phyloP scores from a whole-genome alignment of 148 eudicot species.

The Chenopodium suecicum region DNA sequence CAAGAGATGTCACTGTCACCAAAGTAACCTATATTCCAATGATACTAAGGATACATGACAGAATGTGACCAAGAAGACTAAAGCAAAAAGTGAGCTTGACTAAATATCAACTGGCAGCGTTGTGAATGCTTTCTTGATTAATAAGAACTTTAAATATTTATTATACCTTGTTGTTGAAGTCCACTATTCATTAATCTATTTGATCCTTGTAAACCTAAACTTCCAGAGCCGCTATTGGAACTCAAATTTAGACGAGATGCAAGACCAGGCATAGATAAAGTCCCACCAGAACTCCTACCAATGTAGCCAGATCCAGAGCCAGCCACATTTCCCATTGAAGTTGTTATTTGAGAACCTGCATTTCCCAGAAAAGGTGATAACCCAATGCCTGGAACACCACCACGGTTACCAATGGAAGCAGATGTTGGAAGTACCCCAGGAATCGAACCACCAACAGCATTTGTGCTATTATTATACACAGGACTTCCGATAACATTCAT shows the following conservation, averaged over 20 bases:
- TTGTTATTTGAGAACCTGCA: constrained; percentile 67
- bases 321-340: constrained; percentile 71
- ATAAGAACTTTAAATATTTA: too few relatives aligned
- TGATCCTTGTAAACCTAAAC: constrained; percentile 58
- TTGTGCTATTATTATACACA: constrained; percentile 65
- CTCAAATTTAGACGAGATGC: constrained; percentile 69
- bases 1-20: neutral
- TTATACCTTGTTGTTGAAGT: constrained; percentile 79
- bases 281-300: constrained; percentile 85
- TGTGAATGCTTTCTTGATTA: too few relatives aligned
- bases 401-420: constrained; percentile 74
- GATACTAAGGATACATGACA: neutral
- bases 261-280: constrained; percentile 80
- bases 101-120: neutral
- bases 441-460: constrained; percentile 84
- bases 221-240: constrained; percentile 72
- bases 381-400: constrained; percentile 74
- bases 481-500: constrained; percentile 79
- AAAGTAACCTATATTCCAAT: neutral
- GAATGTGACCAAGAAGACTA: neutral
- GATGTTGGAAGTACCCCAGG: constrained; percentile 88
- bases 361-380: constrained; percentile 78
- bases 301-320: constrained; percentile 61
- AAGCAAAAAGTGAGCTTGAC: neutral
- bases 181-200: constrained; percentile 81